phyloP scores from a whole-genome alignment of 2,329 filamentous ascomycete genomes.

The Aureobasidium sp. region DNA sequence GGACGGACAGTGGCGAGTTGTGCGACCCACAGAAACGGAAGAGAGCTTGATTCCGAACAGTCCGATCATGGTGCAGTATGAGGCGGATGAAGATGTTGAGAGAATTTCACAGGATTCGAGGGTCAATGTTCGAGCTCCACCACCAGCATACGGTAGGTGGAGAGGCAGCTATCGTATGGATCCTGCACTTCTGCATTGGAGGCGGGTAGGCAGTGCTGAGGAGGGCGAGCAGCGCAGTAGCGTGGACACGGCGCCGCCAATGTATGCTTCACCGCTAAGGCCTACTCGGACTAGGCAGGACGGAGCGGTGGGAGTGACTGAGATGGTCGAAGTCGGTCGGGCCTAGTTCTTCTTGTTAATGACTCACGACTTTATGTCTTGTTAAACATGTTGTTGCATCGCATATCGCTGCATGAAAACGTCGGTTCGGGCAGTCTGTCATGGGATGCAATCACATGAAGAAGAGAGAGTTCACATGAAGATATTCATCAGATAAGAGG shows the following conservation, averaged over 20 bases:
- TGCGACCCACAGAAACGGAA: neutral
- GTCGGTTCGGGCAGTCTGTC: neutral
- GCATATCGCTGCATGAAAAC: neutral
- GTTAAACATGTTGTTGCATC: neutral
- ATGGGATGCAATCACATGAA: neutral
- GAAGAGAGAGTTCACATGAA: neutral
- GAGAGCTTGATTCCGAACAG: constrained; percentile 1
- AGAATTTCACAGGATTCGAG: neutral
- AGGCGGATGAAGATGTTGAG: neutral
- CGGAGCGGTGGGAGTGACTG: neutral
- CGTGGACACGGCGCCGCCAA: neutral
- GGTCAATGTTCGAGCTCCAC: neutral
- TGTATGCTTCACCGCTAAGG: neutral
- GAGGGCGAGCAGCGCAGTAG: neutral
- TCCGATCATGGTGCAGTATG: constrained; percentile 1
- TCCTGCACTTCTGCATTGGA: neutral
- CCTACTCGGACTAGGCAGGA: neutral
- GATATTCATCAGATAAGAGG: neutral
- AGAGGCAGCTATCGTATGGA: neutral
- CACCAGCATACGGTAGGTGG: constrained; percentile 1
- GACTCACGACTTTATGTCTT: neutral
- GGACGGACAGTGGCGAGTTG: neutral
- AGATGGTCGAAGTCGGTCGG: neutral
- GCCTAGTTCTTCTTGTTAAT: neutral
- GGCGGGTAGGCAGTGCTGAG: neutral